phyloP scores from a whole-genome alignment of 164 flowering plant species.

The Dillenia turbinata region DNA sequence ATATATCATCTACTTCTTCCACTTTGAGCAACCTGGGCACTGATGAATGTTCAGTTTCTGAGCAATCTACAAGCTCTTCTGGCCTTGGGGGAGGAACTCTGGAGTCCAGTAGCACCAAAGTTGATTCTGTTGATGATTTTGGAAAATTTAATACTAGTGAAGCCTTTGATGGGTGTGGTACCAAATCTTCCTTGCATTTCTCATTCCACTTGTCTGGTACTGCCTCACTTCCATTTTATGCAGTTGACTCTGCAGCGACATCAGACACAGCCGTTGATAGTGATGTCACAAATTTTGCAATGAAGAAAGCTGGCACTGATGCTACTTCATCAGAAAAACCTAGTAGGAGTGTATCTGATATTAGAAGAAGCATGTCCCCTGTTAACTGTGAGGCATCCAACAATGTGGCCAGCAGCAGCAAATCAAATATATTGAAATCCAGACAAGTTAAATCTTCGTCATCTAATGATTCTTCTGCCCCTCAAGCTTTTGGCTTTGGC shows the following conservation, averaged over 20 bases:
- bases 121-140: constrained; percentile 15
- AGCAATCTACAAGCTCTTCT: constrained; percentile 24
- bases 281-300: constrained; percentile 4
- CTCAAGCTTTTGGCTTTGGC: constrained; percentile 19
- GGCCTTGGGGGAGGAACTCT: constrained; percentile 38
- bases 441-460: constrained; percentile 17
- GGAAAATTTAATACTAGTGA: constrained; percentile 14
- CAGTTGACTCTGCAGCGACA: constrained; percentile 12
- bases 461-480: constrained; percentile 23
- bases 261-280: constrained; percentile 14
- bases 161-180: constrained; percentile 19
- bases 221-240: constrained; percentile 13
- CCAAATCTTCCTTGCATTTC: constrained; percentile 20
- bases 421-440: constrained; percentile 18
- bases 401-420: constrained; percentile 8
- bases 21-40: constrained; percentile 11
- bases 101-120: constrained; percentile 15
- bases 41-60: constrained; percentile 16
- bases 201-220: constrained; percentile 29
- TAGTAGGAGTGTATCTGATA: constrained; percentile 3
- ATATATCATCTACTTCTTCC: constrained; percentile 18
- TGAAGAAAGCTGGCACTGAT: constrained; percentile 12
- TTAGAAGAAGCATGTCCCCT: constrained; percentile 12
- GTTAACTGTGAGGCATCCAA: constrained; percentile 13
- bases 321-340: constrained; percentile 14